Base-by-base conservation (phyloP, 371 early-diverging fungal species). In the Mortierella sp. region DNA sequence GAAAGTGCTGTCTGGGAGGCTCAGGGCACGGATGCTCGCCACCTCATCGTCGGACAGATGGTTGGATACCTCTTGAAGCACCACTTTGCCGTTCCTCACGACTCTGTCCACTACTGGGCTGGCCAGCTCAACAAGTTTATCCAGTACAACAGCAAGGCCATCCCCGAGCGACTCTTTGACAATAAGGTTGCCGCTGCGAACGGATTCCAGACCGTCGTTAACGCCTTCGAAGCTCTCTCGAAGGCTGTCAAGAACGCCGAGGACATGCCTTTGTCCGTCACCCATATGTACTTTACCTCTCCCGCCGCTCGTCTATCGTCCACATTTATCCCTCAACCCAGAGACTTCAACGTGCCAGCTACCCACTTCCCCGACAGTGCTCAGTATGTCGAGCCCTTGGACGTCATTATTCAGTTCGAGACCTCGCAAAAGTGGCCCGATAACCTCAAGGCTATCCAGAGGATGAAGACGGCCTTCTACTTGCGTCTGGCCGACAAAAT, bases 381-480 rank as follows among this genome's bases (percentile, higher is more conserved):
- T 1, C 90, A 93, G 48, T 96, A 90, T 72, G 89, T 94, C 48
- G 95, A 94, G 74, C 94, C 96, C 0, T 88, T 97, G 74, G 95
- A 96, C 68, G 93, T 96, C 1, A 83, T 96, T 8, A 89, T 99
- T 24, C 95, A 96, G 77, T 95, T 98, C 85, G 97, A 98, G 80
- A 77, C 91, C 6, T 96, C 97, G 21, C 89, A 89, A 41, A 93
- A 95, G 76, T 99, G 98, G 97, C 99, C 99, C 27, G 95, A 96
- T 81, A 96, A 98, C 76, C 88, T 97, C 1, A 87, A 79, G 4
- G 98, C 98, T 3, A 89, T 99, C 56, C 96, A 97, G 90, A 94
- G 95, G 58, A 95, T 98, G 90, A 99, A 99, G 88, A 85, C 92
- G 8, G 98, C 99, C 0, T 96, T 98, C 78, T 95, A 93, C 78